These are phyloP conservation scores for Globisporangium splendens DNA, from an alignment of 352 stramenopile genomes.

Conservation along the genomic window DNA sequence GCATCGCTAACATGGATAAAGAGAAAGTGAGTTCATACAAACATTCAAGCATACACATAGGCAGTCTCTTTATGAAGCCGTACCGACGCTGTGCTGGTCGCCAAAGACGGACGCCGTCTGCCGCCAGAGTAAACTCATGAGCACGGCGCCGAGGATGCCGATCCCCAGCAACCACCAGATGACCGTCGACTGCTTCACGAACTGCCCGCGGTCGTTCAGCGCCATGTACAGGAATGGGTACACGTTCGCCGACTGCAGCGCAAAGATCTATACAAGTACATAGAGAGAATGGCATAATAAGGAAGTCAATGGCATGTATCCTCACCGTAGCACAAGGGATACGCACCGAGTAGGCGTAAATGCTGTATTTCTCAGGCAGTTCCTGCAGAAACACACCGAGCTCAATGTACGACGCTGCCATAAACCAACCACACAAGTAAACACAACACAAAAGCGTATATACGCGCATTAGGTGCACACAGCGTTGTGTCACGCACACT, in stretches of 20 bases:
- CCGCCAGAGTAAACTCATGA: slow-evolving; percentile 58
- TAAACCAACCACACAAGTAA: neutral
- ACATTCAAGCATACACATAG: no score
- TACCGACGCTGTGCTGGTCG: slow-evolving; percentile 46
- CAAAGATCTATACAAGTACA: slow-evolving; percentile 54
- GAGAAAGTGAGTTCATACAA: no score
- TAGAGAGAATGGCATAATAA: no score
- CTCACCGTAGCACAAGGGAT: no score
- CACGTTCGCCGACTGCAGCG: slow-evolving; percentile 64
- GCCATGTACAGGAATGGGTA: slow-evolving; percentile 72
- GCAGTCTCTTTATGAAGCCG: neutral
- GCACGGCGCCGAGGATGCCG: slow-evolving; percentile 39
- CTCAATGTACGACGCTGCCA: slow-evolving; percentile 53
- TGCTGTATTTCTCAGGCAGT: slow-evolving; percentile 59
- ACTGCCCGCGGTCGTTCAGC: slow-evolving; percentile 42
- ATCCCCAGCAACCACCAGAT: slow-evolving; percentile 60
- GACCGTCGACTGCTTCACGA: slow-evolving; percentile 31
- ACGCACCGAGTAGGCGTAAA: slow-evolving; percentile 65
- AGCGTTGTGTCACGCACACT: no score
- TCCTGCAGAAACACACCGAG: slow-evolving; percentile 50
- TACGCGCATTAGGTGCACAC: no score
- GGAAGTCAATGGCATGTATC: no score
- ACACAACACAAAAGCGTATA: no score
- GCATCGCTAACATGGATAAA: slow-evolving; percentile 33
- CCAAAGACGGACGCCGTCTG: slow-evolving; percentile 50